Conservation (phyloP, 371 early-diverging fungal species). For the Mucor velutinosus region DNA sequence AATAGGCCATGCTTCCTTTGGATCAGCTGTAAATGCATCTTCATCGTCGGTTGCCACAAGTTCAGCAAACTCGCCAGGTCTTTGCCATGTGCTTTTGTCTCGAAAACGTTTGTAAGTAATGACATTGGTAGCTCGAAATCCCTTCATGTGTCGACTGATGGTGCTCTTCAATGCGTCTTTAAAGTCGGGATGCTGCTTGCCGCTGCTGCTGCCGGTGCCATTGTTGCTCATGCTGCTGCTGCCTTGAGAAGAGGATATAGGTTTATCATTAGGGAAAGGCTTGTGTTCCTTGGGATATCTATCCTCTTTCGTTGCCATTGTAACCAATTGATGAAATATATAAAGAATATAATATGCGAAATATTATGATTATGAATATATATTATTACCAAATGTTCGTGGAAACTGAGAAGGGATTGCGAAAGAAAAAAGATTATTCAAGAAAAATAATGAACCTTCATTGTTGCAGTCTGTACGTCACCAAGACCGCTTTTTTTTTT, state of each 20-base stretch:
- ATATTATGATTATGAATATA: not conserved
- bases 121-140: constrained; percentile 9
- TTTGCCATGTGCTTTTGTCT: constrained; percentile 4
- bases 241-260: constrained; percentile 1
- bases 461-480: not conserved
- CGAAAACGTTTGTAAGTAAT: constrained; percentile 7
- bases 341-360: not conserved
- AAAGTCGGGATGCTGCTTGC: not conserved
- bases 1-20: constrained; percentile 12
- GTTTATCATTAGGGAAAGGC: not conserved
- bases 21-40: constrained; percentile 11
- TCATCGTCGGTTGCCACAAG: constrained; percentile 1
- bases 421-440: not conserved
- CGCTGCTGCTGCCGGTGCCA: not conserved
- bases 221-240: not conserved
- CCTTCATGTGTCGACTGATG: constrained; percentile 6
- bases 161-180: not conserved
- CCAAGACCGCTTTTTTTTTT: constrained; percentile 1
- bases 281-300: constrained; percentile 9
- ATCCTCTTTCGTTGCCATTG: constrained; percentile 10
- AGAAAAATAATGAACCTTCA: not conserved
- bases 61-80: constrained; percentile 5
- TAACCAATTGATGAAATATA: constrained; percentile 1
- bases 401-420: not conserved
- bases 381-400: not conserved